A percentile compares a stretch with the other conserved stretches of the same genome.
Conservation (phyloP, 331 rosid species). For the Malus hybrid region DNA sequence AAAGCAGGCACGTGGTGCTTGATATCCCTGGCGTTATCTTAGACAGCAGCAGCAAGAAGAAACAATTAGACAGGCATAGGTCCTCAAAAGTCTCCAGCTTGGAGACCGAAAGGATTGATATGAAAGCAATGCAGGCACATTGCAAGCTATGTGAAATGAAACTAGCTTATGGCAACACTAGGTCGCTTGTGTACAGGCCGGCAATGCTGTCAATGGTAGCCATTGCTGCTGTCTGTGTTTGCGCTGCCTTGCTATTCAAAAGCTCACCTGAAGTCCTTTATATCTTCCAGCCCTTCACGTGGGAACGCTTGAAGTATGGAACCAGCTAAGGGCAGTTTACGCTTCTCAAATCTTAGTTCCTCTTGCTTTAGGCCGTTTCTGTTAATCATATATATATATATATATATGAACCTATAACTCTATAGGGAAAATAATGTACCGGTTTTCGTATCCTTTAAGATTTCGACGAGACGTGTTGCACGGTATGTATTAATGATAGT, state of each 20-base stretch:
- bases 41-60: constrained; percentile 34
- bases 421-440: background rate
- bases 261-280: constrained; percentile 75
- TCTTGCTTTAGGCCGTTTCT: background rate
- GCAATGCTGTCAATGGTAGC: constrained; percentile 92
- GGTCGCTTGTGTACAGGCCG: constrained; percentile 65
- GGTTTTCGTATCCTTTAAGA: background rate
- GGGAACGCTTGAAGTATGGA: constrained; percentile 82
- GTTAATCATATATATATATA: no score
- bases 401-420: background rate
- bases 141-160: constrained; percentile 54
- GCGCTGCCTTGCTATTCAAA: constrained; percentile 88
- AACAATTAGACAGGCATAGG: constrained; percentile 29
- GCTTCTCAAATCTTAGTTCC: background rate
- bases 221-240: constrained; percentile 90
- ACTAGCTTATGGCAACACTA: constrained; percentile 30
- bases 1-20: constrained; percentile 53
- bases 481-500: background rate
- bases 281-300: constrained; percentile 77
- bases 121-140: constrained; percentile 8
- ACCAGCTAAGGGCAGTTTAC: constrained; percentile 29
- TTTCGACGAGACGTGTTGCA: background rate
- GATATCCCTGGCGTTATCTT: constrained; percentile 46
- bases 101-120: constrained; percentile 39
- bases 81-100: constrained; percentile 40